phyloP scores from a whole-genome alignment of 2,329 filamentous ascomycete species.

The Nemania sp. region DNA sequence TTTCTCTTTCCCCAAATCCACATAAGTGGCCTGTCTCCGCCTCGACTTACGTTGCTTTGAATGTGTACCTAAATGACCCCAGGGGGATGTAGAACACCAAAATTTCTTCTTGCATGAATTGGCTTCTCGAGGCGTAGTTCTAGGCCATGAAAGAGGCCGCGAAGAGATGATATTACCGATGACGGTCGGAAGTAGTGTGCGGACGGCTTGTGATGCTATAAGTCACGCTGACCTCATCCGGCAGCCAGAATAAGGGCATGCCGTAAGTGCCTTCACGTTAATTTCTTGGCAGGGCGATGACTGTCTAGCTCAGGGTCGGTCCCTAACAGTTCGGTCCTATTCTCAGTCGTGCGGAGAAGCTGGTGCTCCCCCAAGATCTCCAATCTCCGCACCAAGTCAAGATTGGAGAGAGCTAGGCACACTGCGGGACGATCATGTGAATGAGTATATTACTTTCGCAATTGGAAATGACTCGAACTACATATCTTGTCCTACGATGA shows the following conservation, averaged over 20 bases:
- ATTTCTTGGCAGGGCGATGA: neutral
- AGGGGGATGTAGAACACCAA: neutral
- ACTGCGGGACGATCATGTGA: neutral
- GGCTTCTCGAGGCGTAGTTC: neutral
- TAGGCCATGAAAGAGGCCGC: neutral
- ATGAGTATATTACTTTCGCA: neutral
- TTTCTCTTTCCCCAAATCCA: neutral
- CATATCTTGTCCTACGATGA: neutral
- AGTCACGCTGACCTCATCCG: neutral
- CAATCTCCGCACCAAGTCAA: neutral
- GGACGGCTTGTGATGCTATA: neutral
- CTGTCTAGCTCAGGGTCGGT: neutral
- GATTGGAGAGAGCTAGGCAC: neutral
- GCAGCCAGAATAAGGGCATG: neutral
- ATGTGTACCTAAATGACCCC: neutral
- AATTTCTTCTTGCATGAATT: neutral
- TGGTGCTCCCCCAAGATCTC: neutral
- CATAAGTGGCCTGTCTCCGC: neutral
- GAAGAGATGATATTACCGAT: neutral
- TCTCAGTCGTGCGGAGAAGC: neutral
- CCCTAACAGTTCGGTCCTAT: neutral
- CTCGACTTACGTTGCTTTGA: neutral
- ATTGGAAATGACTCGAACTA: neutral
- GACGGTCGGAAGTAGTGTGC: neutral
- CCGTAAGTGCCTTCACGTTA: neutral